Evolutionary conservation across 441 rosid species (phyloP).

Genomic region (Melastoma candidum): DNA sequence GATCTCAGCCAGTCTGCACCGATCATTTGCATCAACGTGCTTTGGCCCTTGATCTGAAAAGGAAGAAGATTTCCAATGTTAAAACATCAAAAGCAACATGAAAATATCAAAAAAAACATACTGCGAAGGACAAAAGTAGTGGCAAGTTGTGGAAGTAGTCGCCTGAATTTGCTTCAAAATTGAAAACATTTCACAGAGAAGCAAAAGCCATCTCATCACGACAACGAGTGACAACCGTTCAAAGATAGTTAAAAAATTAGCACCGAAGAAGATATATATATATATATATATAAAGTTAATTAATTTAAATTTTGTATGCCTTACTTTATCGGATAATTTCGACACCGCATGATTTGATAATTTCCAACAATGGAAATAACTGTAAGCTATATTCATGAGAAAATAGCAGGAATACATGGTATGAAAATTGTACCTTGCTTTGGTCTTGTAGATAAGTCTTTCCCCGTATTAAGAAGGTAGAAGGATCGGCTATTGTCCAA

Average conservation of each 20-base stretch:
- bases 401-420: conserved; percentile 1
- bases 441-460: conserved; percentile 51
- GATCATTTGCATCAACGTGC: conserved; percentile 69
- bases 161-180: no score
- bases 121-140: no score
- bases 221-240: no score
- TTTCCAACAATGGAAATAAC: not conserved
- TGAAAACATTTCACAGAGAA: no score
- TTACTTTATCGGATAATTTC: no score
- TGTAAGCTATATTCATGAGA: conserved; percentile 1
- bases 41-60: conserved; percentile 53
- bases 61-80: not conserved
- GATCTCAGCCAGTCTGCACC: conserved; percentile 96
- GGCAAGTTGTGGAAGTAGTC: no score
- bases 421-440: conserved; percentile 40
- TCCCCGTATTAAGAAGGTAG: conserved; percentile 74
- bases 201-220: no score
- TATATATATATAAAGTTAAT: no score
- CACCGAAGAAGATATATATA: no score
- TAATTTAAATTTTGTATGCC: no score
- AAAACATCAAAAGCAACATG: not conserved
- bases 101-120: not conserved
- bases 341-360: no score
- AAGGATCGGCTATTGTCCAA: conserved; percentile 70
- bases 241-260: no score